These are phyloP conservation scores for Talaromyces piceae DNA, from an alignment of 2,329 filamentous ascomycete species.

Conservation along the genomic window DNA sequence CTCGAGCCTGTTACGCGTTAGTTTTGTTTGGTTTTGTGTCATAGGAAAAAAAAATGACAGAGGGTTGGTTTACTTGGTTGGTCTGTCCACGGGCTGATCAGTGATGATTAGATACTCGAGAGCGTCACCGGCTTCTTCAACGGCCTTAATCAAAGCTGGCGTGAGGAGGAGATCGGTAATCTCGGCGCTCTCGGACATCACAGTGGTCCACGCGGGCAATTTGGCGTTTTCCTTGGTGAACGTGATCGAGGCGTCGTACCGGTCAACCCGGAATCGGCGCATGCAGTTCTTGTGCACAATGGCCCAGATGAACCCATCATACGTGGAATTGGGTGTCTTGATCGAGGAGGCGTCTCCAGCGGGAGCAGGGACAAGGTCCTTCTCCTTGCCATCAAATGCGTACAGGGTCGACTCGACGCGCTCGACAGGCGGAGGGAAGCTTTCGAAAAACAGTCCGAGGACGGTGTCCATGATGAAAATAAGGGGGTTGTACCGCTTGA, in stretches of 20 bases:
- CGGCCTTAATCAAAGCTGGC: slow-evolving; percentile 73
- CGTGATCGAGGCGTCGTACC: slow-evolving; percentile 90
- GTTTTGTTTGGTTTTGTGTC: not conserved
- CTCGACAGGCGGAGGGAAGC: slow-evolving; percentile 61
- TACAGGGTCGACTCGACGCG: slow-evolving; percentile 70
- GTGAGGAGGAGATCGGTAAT: slow-evolving; percentile 83
- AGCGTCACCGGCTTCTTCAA: slow-evolving; percentile 68
- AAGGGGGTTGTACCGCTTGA: slow-evolving; percentile 81
- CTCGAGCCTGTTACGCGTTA: slow-evolving; percentile 54
- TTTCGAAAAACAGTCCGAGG: slow-evolving; percentile 73
- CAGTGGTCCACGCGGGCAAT: slow-evolving; percentile 79
- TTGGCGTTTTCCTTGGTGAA: slow-evolving; percentile 88
- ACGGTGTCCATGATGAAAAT: slow-evolving; percentile 58
- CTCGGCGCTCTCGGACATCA: slow-evolving; percentile 97
- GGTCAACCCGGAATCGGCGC: slow-evolving; percentile 80
- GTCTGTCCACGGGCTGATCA: slow-evolving; percentile 84
- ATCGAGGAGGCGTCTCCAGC: slow-evolving; percentile 54
- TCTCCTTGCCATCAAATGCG: slow-evolving; percentile 88
- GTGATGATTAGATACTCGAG: slow-evolving; percentile 84
- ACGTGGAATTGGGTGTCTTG: slow-evolving; percentile 52
- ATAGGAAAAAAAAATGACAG: too few species aligned
- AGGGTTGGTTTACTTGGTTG: slow-evolving; percentile 56
- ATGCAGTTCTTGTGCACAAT: slow-evolving; percentile 92
- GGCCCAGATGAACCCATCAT: slow-evolving; percentile 90
- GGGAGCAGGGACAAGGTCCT: slow-evolving; percentile 60